Percentiles rank a stretch among this genome's conserved stretches.
These are phyloP conservation scores for Ophiocordyceps camponoti-saundersi DNA, from an alignment of 2,329 filamentous ascomycete genomes.

Conservation along the genomic window DNA sequence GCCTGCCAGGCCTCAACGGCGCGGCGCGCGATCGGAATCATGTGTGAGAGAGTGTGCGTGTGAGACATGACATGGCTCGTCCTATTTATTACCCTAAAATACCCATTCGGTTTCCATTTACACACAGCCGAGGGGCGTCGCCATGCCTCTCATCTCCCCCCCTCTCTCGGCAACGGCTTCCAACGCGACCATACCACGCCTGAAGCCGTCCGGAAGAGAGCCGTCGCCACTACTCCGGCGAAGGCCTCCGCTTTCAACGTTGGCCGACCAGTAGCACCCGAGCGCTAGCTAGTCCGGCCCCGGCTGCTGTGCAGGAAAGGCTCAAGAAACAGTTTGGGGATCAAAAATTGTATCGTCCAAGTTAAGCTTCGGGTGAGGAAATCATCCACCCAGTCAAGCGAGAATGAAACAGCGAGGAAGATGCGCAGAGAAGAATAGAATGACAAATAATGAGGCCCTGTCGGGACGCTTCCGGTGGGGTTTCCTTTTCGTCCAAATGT, in stretches of 20 bases:
- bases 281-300: too few species aligned
- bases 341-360: neutral
- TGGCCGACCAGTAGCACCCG: neutral
- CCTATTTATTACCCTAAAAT: neutral
- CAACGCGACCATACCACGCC: neutral
- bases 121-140: neutral
- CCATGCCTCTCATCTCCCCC: neutral
- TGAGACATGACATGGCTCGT: neutral
- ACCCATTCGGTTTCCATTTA: neutral
- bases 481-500: conserved; percentile 17
- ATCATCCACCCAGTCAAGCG: neutral
- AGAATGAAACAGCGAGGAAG: conserved; percentile 10
- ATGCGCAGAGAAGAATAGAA: conserved; percentile 2
- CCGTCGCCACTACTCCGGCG: neutral
- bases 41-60: too few species aligned
- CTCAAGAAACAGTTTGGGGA: neutral
- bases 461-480: neutral
- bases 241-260: neutral
- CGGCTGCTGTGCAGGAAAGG: neutral
- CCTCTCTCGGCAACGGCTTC: neutral
- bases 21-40: neutral
- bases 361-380: neutral
- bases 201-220: neutral
- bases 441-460: neutral
- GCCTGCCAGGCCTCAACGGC: too few species aligned